Evolutionary conservation across 2,329 filamentous ascomycete genomes (phyloP), one percentile per base, ranked within the genome.

Genomic region (Neospermospora avenae): DNA sequence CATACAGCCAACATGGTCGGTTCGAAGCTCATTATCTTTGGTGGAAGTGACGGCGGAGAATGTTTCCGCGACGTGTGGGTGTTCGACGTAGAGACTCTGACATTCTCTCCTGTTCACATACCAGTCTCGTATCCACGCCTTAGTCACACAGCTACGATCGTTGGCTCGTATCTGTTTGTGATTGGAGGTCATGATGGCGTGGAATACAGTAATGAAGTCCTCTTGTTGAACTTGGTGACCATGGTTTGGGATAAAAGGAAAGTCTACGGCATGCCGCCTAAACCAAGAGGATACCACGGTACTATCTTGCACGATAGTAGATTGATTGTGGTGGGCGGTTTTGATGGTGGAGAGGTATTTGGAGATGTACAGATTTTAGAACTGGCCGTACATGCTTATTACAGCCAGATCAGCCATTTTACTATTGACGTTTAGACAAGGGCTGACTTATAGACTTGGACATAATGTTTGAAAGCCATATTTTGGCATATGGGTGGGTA

Each of bases 1-100:
- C 86, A 89, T 72, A 89, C 86, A 4, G 86, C 86, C 64, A 89
- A 89, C 71, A 88, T 89, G 81, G 85, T 89, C 45, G 86, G 85
- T 64, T 82, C 81, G 73, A 89, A 89, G 75, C 81, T 89, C 63
- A 88, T 89, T 72, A 85, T 89, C 67, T 89, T 83, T 71, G 86
- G 86, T 41, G 86, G 86, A 35, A 87, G 84, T 3, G 86, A 89
- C 71, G 86, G 86, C 65, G 84, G 84, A 55, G 85, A 89, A 73
- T 89, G 86, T 74, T 89, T 89, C 74, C 82, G 86, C 70, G 86
- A 89, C 69, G 86, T 89, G 42, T 89, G 86, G 86, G 82, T 89
- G 31, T 89, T 88, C 74, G 85, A 89, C 70, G 82, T 88, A 5
- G 85, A 89, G 54, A 80, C 78, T 41, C 78, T 81, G 60, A 65